Conservation (phyloP, 2,329 filamentous ascomycete species). For the Teratosphaeria nubilosa region DNA sequence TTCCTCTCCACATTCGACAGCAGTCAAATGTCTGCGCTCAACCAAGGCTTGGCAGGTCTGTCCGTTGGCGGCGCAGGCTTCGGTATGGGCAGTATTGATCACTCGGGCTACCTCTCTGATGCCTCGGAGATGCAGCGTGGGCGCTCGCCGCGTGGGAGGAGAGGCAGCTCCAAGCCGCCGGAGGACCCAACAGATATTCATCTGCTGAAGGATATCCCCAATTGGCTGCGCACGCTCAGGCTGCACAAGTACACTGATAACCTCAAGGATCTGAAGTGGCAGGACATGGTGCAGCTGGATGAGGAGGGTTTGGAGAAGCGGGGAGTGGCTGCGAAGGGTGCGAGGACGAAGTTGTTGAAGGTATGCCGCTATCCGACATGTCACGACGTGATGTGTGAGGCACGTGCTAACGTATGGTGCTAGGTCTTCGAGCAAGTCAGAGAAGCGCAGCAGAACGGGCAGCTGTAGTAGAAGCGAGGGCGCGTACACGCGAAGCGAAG, state of each 20-base stretch:
- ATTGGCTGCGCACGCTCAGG: constrained; percentile 86
- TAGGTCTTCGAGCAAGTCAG: constrained; percentile 10
- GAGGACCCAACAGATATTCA: constrained; percentile 91
- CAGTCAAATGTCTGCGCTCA: constrained; percentile 40
- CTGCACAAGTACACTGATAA: constrained; percentile 99
- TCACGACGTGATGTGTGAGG: background rate
- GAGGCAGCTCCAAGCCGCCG: constrained; percentile 92
- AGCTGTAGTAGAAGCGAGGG: constrained; percentile 1
- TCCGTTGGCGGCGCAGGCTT: constrained; percentile 42
- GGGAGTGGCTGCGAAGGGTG: constrained; percentile 89
- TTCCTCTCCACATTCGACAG: constrained; percentile 84
- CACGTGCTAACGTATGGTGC: background rate
- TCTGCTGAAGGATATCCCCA: constrained; percentile 87
- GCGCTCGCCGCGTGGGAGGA: constrained; percentile 79
- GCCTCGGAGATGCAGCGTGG: constrained; percentile 70
- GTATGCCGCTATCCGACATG: constrained; percentile 33
- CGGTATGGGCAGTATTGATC: constrained; percentile 39
- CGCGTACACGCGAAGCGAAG: background rate
- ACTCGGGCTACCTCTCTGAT: constrained; percentile 85
- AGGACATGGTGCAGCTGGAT: constrained; percentile 80
- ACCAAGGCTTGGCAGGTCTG: constrained; percentile 59
- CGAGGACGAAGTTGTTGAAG: constrained; percentile 95
- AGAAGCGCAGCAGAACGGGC: constrained; percentile 6
- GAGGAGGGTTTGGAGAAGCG: constrained; percentile 87
- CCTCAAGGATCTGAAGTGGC: constrained; percentile 94